Evolutionary conservation across 495 filamentous ascomycete genomes (phyloP).

Genomic region (Talaromyces thailandensis): DNA sequence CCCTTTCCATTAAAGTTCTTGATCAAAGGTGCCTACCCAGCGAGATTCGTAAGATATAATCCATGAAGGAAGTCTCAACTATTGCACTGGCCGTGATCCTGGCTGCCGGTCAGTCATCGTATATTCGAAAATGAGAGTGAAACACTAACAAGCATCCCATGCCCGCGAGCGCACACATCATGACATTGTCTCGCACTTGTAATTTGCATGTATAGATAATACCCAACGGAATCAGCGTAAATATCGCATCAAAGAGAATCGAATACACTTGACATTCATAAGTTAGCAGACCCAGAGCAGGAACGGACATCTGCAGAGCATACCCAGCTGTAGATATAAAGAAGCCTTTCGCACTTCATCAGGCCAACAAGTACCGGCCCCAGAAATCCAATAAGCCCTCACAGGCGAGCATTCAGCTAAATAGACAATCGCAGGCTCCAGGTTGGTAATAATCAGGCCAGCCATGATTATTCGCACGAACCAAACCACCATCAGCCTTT

Average conservation of each 20-base stretch:
- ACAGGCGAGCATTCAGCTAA: not conserved
- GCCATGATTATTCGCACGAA: not conserved
- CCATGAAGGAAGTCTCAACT: not conserved
- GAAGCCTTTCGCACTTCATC: not conserved
- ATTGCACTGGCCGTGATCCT: not conserved
- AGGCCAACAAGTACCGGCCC: not conserved
- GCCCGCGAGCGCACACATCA: not conserved
- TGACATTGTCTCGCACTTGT: not conserved
- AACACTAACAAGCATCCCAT: not conserved
- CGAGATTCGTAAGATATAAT: not conserved
- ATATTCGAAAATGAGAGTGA: not conserved
- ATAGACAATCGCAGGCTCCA: not conserved
- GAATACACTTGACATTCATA: not conserved
- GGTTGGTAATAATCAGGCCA: not conserved
- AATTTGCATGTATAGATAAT: not conserved
- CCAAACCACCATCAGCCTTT: not conserved
- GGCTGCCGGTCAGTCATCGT: not conserved
- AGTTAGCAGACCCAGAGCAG: not conserved
- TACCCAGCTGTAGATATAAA: conserved; percentile 1
- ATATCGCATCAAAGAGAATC: not conserved
- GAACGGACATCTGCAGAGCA: not conserved
- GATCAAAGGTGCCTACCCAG: not conserved
- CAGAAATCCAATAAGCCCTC: not conserved
- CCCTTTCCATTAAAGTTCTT: not conserved
- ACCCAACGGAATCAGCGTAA: not conserved